Base-by-base conservation (phyloP, 176 grass and related monocot genomes). In the Thalia dealbata region DNA sequence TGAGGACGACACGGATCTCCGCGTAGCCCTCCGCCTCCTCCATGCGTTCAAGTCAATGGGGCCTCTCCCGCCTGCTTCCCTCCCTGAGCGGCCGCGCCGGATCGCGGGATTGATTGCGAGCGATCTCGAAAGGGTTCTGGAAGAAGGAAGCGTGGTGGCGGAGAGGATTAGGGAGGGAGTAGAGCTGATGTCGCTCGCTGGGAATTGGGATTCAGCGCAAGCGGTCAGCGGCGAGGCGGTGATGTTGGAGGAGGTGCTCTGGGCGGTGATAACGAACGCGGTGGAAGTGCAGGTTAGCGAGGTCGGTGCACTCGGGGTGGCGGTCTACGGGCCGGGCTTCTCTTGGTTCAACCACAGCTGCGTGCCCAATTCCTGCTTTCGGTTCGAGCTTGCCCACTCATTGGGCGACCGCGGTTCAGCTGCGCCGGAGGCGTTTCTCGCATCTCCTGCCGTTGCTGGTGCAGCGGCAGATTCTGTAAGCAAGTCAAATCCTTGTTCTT, bases 291-390 rank as follows among this genome's bases (percentile, higher is more conserved):
- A 96, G 60, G 32, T 96, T 61, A 80, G 52, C 70, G 85, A 88
- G 32, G 78, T 25, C 8, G 48, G 73, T 60, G 71, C 87, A 13
- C 29, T 90, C 9, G 93, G 93, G 58, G 71, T 92, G 52, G 93
- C 80, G 14, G 76, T 96, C 35, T 96, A 92, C 75, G 82, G 86
- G 3, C 77, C 89, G 10, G 73, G 72, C 26, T 96, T 96, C 75
- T 96, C 89, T 52, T 96, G 89, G 89, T 96, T 96, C 71, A 96
- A 92, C 74, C 93, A 92, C 82, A 88, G 93, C 44, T 96, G 93
- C n/a, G 56, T 44, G 71, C 93, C 93, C 3, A 92, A 81, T 66
- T 82, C 89, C 77, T 92, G 78, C 62, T 96, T 88, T 76, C 65
- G 81, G 11, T 92, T 92, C 69, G 69, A 80, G 16, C 55, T 84